Percentiles rank a stretch among this genome's conserved stretches.
Evolutionary conservation across 805 yeast genomes (phyloP).

Genomic region (Spencermartinsiella europaea): DNA sequence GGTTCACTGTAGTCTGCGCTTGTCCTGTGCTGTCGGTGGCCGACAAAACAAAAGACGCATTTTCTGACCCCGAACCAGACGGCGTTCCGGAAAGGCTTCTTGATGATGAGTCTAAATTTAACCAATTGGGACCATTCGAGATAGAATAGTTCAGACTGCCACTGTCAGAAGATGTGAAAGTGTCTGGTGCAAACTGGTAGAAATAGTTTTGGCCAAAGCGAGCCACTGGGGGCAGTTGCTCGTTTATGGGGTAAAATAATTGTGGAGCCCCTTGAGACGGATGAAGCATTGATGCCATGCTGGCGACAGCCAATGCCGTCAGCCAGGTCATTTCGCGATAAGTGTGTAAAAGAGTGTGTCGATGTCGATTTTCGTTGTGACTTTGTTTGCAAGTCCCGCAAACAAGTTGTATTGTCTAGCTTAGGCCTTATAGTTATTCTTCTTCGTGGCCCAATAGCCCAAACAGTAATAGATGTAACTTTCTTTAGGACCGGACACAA

Average conservation of each 20-base stretch:
- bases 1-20: conserved; percentile 43
- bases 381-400: conserved; percentile 61
- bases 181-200: conserved; percentile 65
- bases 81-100: conserved; percentile 64
- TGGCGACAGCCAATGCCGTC: too few species aligned
- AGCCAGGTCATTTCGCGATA: too few species aligned
- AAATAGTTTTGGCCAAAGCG: conserved; percentile 55
- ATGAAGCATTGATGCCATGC: too few species aligned
- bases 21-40: conserved; percentile 62
- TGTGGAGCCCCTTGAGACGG: conserved; percentile 46
- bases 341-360: too few species aligned
- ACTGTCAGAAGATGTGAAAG: conserved; percentile 46
- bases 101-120: conserved; percentile 57
- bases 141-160: conserved; percentile 51
- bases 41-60: conserved; percentile 46
- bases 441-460: too few species aligned
- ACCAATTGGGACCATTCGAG: conserved; percentile 68
- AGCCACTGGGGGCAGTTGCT: conserved; percentile 87
- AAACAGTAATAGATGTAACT: too few species aligned
- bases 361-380: too few species aligned
- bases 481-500: too few species aligned
- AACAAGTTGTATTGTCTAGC: conserved; percentile 68
- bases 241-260: conserved; percentile 69
- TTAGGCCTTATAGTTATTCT: too few species aligned
- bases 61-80: conserved; percentile 38